A percentile compares a stretch with the other conserved stretches of the same genome.
Conservation (phyloP, 202 grass and related monocot species). For the Zizania palustris region DNA sequence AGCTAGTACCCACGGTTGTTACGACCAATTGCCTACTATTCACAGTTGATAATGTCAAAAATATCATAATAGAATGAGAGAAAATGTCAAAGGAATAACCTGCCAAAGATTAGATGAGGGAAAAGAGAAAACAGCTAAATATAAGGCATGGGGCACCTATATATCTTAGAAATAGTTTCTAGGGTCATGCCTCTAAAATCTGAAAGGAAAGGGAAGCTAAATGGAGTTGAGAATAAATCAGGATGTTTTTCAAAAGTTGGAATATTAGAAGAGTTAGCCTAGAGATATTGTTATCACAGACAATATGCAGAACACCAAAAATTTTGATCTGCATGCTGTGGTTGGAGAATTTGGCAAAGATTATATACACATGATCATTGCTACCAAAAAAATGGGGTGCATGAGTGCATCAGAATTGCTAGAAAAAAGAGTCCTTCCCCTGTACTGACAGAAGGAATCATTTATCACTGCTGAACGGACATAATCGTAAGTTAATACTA, state of each 20-base stretch:
- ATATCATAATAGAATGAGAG: neutral
- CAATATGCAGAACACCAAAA: slow-evolving; percentile 34
- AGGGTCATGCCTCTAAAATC: neutral
- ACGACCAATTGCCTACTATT: neutral
- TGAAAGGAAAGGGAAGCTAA: neutral
- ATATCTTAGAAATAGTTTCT: neutral
- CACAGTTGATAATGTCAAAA: slow-evolving; percentile 26
- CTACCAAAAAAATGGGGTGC: no score
- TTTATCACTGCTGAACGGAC: no score
- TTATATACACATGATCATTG: neutral
- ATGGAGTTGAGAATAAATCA: neutral
- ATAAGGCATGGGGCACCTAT: neutral
- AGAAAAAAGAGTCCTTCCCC: no score
- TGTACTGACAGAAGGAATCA: no score
- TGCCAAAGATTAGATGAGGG: neutral
- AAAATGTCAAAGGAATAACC: neutral
- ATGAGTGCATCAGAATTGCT: no score
- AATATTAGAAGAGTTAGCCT: neutral
- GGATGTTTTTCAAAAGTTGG: neutral
- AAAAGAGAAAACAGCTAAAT: neutral
- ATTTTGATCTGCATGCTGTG: slow-evolving; percentile 25
- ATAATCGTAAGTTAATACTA: no score
- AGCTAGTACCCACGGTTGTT: neutral
- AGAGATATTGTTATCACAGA: neutral
- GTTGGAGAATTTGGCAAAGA: slow-evolving; percentile 14